Evolutionary conservation across 1,139 yeast species (phyloP), one percentile per base, ranked within the genome.

Genomic region (Magnusiomyces tetraspermus): DNA sequence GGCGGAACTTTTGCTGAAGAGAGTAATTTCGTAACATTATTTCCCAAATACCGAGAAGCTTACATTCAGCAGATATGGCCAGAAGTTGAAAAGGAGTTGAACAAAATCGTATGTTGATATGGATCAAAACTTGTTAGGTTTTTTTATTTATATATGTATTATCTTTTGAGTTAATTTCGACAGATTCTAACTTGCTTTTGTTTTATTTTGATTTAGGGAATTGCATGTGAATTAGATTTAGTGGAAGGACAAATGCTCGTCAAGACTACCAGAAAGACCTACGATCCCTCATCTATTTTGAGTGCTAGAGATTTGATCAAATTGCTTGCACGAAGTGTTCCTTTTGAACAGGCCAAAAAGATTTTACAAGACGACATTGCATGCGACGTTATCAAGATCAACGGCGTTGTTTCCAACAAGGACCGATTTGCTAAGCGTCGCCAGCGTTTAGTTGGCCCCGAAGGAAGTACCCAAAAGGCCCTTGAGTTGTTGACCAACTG

Each of bases 161-260:
- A n/a, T n/a, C n/a, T n/a, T n/a, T n/a, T n/a, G n/a, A n/a, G n/a
- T n/a, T n/a, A 33, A 13, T 15, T 8, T 33, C 4, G 17, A 15
- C 17, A 33, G 38, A 33, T 13, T 13, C 38, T 33, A 33, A 33
- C 38, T 10, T 19, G 6, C n/a, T 38, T 10, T 17, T 36, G 5
- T 10, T 36, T 36, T 13, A 13, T 36, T 36, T 10, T 5, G 33
- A 13, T 30, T 8, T 30, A 38, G 62, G 83, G 85, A 56, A 76
- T 92, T 51, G 83, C 83, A 23, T 87, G 97, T 69, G 85, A 83
- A 51, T 74, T 92, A 59, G 89, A 92, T 70, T 73, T 92, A 60
- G 96, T 94, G 21, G 98, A 92, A 67, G 99, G 99, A 48, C 82
- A 96, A 10, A 92, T 92, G 97, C 83, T 96, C 0, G 98, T 92